Base-by-base conservation (phyloP, 2,329 filamentous ascomycete genomes). In the Harringtonia aguacate region DNA sequence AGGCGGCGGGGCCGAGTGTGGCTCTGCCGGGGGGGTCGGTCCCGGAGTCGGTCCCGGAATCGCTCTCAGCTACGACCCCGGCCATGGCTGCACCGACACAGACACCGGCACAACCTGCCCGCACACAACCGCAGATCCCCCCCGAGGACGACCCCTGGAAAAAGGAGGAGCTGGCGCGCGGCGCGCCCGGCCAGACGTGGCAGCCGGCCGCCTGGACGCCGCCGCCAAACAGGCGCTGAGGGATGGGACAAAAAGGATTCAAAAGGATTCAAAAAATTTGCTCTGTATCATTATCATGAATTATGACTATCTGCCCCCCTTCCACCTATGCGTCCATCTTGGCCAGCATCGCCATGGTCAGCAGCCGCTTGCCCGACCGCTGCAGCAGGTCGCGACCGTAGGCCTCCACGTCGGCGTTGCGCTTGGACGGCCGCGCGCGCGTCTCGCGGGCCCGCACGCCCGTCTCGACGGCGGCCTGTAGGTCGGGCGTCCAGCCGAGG, bases 151-250 rank as follows among this genome's bases (percentile, higher is more conserved):
- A 27, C 55, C 79, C 79, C 3, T 84, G 79, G 79, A 72, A 72
- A 27, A 3, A 30, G 4, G 38, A 17, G 4, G 39, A 39, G 29
- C 69, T 66, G 50, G 66, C 70, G 18, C 55, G 59, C n/a, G 65
- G 64, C n/a, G 70, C 68, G 0, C 75, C 78, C 0, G 69, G 79
- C 43, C 79, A 84, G 56, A 67, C 62, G n/a, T 85, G 79, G 79
- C 77, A 84, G 59, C 82, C 82, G 0, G 57, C 74, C 39, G 63
- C 76, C 4, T 86, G 81, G 81, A 64, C 50, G 8, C 45, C 56
- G 20, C 39, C 53, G 10, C 56, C 58, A 27, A 66, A 63, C n/a
- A n/a, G n/a, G 52, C 53, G 58, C 47, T 65, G 36, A 35, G 28
- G 39, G 7, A n/a, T n/a, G n/a, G n/a, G n/a, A n/a, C n/a, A n/a